phyloP scores from a whole-genome alignment of 1,284 basidiomycete genomes.

The Lentinula novae-zelandiae region DNA sequence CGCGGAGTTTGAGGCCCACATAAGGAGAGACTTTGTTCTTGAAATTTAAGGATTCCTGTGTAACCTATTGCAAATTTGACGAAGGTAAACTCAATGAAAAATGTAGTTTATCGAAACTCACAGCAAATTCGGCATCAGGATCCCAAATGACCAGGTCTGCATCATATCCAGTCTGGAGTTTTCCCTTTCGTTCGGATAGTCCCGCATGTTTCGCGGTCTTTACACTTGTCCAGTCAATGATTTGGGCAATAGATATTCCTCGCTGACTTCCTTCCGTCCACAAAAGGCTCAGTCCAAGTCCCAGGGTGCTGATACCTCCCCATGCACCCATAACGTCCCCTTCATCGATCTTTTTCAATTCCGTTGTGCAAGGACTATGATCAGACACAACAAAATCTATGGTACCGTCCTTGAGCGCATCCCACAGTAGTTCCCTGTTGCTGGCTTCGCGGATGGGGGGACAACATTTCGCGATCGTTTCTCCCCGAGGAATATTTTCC shows the following conservation, averaged over 20 bases:
- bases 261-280: slow-evolving; percentile 77
- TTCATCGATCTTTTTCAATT: slow-evolving; percentile 76
- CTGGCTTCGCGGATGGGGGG: slow-evolving; percentile 80
- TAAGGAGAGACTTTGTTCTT: slow-evolving; percentile 94
- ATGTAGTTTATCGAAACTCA: slow-evolving; percentile 26
- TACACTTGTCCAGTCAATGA: slow-evolving; percentile 73
- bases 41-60: slow-evolving; percentile 71
- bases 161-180: slow-evolving; percentile 68
- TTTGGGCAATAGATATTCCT: slow-evolving; percentile 52
- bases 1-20: slow-evolving; percentile 67
- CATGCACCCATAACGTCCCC: slow-evolving; percentile 86
- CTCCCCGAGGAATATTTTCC: slow-evolving; percentile 63
- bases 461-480: slow-evolving; percentile 88
- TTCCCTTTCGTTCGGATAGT: slow-evolving; percentile 67
- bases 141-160: slow-evolving; percentile 88
- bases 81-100: neutral
- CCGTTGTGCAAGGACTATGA: slow-evolving; percentile 85
- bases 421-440: slow-evolving; percentile 77
- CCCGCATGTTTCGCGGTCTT: slow-evolving; percentile 78
- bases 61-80: slow-evolving; percentile 48
- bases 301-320: slow-evolving; percentile 90
- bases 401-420: slow-evolving; percentile 73
- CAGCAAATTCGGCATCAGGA: slow-evolving; percentile 61
- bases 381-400: slow-evolving; percentile 93
- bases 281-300: slow-evolving; percentile 80